Evolutionary conservation across 2,329 filamentous ascomycete genomes (phyloP).

Genomic region (Arachnomyces sp.): DNA sequence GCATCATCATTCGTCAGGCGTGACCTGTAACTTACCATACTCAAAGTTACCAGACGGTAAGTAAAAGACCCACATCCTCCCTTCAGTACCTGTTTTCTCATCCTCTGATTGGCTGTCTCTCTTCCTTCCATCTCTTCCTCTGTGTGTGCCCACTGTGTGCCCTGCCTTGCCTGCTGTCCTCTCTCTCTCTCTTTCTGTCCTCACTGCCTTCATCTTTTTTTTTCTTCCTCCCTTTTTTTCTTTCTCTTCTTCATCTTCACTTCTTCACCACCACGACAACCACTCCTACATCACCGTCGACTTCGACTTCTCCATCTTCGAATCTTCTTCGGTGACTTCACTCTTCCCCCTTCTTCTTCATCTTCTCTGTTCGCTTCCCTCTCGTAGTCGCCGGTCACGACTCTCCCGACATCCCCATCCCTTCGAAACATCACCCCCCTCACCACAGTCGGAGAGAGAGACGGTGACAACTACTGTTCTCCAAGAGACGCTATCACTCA

Average conservation of each 20-base stretch:
- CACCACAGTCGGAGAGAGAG: slow-evolving; percentile 5
- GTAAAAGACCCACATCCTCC: too few species aligned
- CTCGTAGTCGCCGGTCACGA: slow-evolving; percentile 6
- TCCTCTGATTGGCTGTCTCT: not conserved
- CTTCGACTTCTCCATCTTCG: not conserved
- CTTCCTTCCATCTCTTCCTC: not conserved
- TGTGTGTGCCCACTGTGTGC: slow-evolving; percentile 5
- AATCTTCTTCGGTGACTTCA: slow-evolving; percentile 4
- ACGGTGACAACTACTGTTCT: not conserved
- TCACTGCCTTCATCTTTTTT: slow-evolving; percentile 7
- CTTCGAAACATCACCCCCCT: slow-evolving; percentile 4
- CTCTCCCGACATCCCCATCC: slow-evolving; percentile 15
- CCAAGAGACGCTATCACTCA: slow-evolving; percentile 14
- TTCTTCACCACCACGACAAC: slow-evolving; percentile 5
- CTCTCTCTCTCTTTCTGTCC: slow-evolving; percentile 9
- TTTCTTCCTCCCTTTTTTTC: slow-evolving; percentile 6
- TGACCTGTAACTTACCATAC: too few species aligned
- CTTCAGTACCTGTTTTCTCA: too few species aligned
- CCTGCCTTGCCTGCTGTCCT: slow-evolving; percentile 10
- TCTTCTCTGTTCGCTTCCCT: slow-evolving; percentile 5
- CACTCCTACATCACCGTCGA: slow-evolving; percentile 9
- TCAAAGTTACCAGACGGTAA: too few species aligned
- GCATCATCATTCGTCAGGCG: too few species aligned
- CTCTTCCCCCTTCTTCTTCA: slow-evolving; percentile 8
- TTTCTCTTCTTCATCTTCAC: slow-evolving; percentile 5